Percentiles rank a stretch among this genome's conserved stretches.
Evolutionary conservation across 306 rosid species (phyloP).

Genomic region (Dicorynia guianensis): DNA sequence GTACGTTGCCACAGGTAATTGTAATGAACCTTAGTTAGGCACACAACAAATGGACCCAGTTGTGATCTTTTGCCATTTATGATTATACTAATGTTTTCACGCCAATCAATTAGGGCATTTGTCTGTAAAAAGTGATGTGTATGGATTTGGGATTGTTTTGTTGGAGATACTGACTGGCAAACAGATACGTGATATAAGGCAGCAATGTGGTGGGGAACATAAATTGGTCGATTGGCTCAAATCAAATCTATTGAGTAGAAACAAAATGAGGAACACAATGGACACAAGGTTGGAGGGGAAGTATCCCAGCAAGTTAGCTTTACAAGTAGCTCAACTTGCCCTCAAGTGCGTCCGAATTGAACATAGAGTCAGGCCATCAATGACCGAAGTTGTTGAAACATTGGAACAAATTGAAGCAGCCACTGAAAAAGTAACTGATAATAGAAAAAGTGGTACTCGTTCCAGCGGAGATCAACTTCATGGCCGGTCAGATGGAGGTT

Average conservation of each 20-base stretch:
- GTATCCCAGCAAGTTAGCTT: constrained; percentile 79
- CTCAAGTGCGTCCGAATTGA: constrained; percentile 71
- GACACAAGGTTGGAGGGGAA: constrained; percentile 75
- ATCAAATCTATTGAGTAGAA: constrained; percentile 63
- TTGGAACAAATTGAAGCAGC: constrained; percentile 66
- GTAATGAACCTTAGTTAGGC: too few relatives aligned
- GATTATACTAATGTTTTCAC: background rate
- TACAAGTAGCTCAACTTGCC: constrained; percentile 67
- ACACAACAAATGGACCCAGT: too few relatives aligned
- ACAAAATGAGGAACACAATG: constrained; percentile 66
- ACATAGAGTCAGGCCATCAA: constrained; percentile 73
- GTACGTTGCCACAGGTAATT: constrained; percentile 73
- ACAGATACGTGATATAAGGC: constrained; percentile 54
- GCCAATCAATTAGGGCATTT: constrained; percentile 66
- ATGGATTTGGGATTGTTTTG: constrained; percentile 85
- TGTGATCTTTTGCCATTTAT: too few relatives aligned
- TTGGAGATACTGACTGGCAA: constrained; percentile 77
- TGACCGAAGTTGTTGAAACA: constrained; percentile 77
- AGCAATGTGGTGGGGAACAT: constrained; percentile 41
- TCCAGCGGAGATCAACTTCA: constrained; percentile 45
- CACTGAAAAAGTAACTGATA: constrained; percentile 58
- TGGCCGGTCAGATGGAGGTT: constrained; percentile 49
- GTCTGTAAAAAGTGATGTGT: constrained; percentile 82
- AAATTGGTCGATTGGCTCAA: constrained; percentile 72
- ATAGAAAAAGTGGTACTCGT: constrained; percentile 37